Evolutionary conservation across 768 basidiomycete species (phyloP), one percentile per base, ranked within the genome.

Genomic region (Mrakia hoshinonis): DNA sequence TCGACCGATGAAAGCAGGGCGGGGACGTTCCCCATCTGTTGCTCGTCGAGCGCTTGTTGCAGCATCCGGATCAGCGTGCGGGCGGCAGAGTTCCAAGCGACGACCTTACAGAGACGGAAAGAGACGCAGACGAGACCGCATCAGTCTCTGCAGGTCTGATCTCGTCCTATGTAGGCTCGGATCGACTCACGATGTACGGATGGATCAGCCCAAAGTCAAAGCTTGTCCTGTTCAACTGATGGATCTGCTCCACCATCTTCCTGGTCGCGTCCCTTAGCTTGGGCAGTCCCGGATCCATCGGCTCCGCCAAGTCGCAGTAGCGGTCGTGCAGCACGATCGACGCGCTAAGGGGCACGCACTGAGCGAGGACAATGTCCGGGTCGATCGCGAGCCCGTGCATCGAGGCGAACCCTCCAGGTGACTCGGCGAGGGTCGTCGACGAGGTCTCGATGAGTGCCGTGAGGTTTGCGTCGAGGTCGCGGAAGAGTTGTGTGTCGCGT

Each of bases 401-500:
- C 15, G 43, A 43, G 7, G 15, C 43, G 43, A 43, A 43, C 43
- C 7, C 43, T 6, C 43, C 15, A 7, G 43, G 43, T 6, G 43
- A 43, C 43, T 43, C 7, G 43, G 43, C 43, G 43, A 43, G 43
- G 7, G 43, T 15, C 6, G 7, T 15, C 6, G 43, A 15, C 7
- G 43, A 43, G 7, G 43, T 7, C 43, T 43, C 43, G 43, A 22
- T 15, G 22, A 12, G 31, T 2, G 1, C 2, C 9, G n/a, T 47
- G n/a, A n/a, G 12, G 5, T 24, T 9, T 34, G n/a, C 47, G 9
- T 76, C 75, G 70, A 77, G 74, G 75, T 61, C 58, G 10, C 7
- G 7, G 20, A 61, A 61, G 22, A 36, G 75, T n/a, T 34, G 60
- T 63, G 73, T 75, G 2, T 36, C 58, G n/a, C 67, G 51, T 12